phyloP scores from a whole-genome alignment of 306 rosid species.

The Carpinus fangiana region DNA sequence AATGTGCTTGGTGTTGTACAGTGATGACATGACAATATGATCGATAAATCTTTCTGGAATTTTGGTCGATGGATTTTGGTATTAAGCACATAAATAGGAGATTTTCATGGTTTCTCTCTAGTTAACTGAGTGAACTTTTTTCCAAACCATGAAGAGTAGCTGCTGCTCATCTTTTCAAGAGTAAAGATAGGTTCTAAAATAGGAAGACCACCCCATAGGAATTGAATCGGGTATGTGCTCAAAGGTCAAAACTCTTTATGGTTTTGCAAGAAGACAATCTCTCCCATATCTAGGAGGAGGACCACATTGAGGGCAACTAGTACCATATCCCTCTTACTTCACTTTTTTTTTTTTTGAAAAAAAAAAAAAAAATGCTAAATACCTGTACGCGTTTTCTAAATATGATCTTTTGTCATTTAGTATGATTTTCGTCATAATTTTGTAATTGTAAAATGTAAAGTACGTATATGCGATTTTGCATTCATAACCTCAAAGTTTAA shows the following conservation, averaged over 20 bases:
- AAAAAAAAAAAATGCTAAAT: slow-evolving; percentile 19
- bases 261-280: slow-evolving; percentile 58
- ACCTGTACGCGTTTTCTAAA: background rate
- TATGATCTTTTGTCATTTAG: too few species aligned
- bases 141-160: background rate
- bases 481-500: too few species aligned
- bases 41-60: too few species aligned
- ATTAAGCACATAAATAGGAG: slow-evolving; percentile 9
- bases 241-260: slow-evolving; percentile 51
- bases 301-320: slow-evolving; percentile 54
- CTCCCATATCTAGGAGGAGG: slow-evolving; percentile 56
- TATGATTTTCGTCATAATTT: too few species aligned
- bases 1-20: slow-evolving; percentile 22
- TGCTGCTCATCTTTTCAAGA: slow-evolving; percentile 12
- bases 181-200: slow-evolving; percentile 28
- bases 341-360: too few species aligned
- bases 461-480: too few species aligned
- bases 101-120: background rate
- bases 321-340: slow-evolving; percentile 35
- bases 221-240: slow-evolving; percentile 12
- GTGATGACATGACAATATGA: slow-evolving; percentile 14
- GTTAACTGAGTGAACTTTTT: slow-evolving; percentile 13
- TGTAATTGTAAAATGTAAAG: too few species aligned
- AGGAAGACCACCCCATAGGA: slow-evolving; percentile 23
- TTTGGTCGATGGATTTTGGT: background rate